Evolutionary conservation across 768 basidiomycete species (phyloP), one percentile per base, ranked within the genome.

Genomic region (Megacollybia marginata): DNA sequence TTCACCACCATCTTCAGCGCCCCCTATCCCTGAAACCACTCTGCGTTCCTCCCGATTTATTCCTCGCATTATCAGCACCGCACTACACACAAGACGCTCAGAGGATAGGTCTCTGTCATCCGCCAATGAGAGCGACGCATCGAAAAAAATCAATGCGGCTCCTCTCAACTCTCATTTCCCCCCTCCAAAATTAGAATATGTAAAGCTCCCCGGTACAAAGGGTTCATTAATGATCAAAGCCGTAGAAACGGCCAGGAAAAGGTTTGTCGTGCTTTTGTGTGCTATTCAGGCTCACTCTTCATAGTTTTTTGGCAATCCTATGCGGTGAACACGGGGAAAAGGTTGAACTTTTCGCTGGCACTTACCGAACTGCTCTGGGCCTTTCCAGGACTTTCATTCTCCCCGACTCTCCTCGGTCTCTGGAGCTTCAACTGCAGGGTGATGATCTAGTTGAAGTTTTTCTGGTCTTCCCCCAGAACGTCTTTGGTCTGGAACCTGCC

Each of bases 371-470:
- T n/a, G 90, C 92, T 5, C 78, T 94, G 12, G 87, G 87, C 0
- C 75, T 94, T 33, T 93, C 91, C n/a, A 79, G 92, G 42, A 94
- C 92, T 1, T 94, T 94, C 63, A 93, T 94, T 54, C 71, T 94
- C 34, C 92, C 92, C 0, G 92, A 94, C 60, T 92, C 91, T 11
- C 92, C 92, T 3, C 78, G 87, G 23, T 88, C 88, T 2, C 69
- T 94, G 46, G 92, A 93, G 61, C 72, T 94, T 18, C 83, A 94
- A 63, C 70, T 94, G 10, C 92, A 94, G 64, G 92, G 92, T 6
- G 92, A 94, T 60, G 92, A 94, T 58, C 76, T 94, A 2, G 90
- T 93, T 4, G 92, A 94, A 63, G 84, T 94, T 8, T 94, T 92
- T 63, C 74, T 94, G 28, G 87, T 94, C 4, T 94, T 94, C 61